phyloP scores from a whole-genome alignment of 2,329 filamentous ascomycete genomes.

The Fusarium brevicatenulatum region DNA sequence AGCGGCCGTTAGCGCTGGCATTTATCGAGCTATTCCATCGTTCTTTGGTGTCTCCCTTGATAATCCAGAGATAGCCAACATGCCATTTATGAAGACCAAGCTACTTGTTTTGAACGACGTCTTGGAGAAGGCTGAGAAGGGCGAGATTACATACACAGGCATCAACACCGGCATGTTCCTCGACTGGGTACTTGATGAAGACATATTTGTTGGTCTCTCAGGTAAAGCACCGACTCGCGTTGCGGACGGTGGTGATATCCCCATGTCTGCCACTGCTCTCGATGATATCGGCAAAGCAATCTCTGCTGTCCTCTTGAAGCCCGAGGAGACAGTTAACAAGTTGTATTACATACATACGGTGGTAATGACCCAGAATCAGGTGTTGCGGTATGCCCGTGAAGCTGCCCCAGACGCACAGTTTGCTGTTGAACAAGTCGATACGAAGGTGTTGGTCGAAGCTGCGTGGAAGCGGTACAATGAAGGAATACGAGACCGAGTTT shows the following conservation, averaged over 20 bases:
- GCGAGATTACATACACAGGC: slow-evolving; percentile 1
- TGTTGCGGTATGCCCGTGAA: not conserved
- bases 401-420: not conserved
- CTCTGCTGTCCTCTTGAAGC: not conserved
- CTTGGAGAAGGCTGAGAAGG: not conserved
- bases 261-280: not conserved
- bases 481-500: not conserved
- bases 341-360: not conserved
- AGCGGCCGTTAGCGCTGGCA: not conserved
- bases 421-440: not conserved
- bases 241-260: not conserved
- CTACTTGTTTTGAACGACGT: not conserved
- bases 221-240: not conserved
- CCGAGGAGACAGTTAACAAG: not conserved
- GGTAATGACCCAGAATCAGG: slow-evolving; percentile 14
- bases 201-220: not conserved
- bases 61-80: not conserved
- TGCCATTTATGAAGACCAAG: slow-evolving; percentile 11
- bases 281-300: slow-evolving; percentile 9
- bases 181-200: slow-evolving; percentile 1
- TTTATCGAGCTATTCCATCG: not conserved
- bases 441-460: not conserved
- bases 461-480: slow-evolving; percentile 6
- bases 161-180: slow-evolving; percentile 19
- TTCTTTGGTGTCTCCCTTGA: slow-evolving; percentile 3